phyloP scores from a whole-genome alignment of 768 basidiomycete genomes.

The Coprinopsis strossmayeri region DNA sequence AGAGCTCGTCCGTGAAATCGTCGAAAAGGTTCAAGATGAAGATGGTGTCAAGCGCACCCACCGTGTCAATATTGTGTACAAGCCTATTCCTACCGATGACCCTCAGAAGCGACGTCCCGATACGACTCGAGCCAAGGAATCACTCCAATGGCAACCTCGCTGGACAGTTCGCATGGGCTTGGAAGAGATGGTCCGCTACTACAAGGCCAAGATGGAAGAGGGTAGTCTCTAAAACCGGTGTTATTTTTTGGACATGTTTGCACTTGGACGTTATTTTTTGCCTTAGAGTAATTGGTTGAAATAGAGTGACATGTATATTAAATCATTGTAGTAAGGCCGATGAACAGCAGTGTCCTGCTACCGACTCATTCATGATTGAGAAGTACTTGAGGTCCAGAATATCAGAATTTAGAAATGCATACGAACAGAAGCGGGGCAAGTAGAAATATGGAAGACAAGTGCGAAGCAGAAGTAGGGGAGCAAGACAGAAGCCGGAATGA shows the following conservation, averaged over 20 bases:
- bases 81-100: constrained; percentile 85
- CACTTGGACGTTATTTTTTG: too few species aligned
- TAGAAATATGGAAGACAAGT: too few species aligned
- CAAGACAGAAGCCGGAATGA: too few species aligned
- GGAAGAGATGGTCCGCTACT: constrained; percentile 93
- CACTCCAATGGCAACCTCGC: constrained; percentile 83
- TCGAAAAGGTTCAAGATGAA: constrained; percentile 86
- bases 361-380: constrained; percentile 16
- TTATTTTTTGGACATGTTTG: too few species aligned
- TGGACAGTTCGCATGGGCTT: constrained; percentile 93
- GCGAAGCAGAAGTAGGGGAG: too few species aligned
- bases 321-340: too few species aligned
- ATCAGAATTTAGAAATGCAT: too few species aligned
- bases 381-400: constrained; percentile 16
- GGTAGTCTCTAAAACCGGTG: constrained; percentile 71
- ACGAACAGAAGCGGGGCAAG: too few species aligned
- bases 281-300: too few species aligned
- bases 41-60: constrained; percentile 51
- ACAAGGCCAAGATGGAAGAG: constrained; percentile 84
- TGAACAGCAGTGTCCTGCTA: too few species aligned
- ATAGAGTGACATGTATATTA: too few species aligned
- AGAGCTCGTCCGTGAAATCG: constrained; percentile 83
- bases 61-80: constrained; percentile 65
- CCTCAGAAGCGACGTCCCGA: constrained; percentile 93
- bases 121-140: constrained; percentile 81